A percentile compares a stretch with the other conserved stretches of the same genome.
Conservation (phyloP, 176 grass and related monocot species). For the Dactylis glomerata region DNA sequence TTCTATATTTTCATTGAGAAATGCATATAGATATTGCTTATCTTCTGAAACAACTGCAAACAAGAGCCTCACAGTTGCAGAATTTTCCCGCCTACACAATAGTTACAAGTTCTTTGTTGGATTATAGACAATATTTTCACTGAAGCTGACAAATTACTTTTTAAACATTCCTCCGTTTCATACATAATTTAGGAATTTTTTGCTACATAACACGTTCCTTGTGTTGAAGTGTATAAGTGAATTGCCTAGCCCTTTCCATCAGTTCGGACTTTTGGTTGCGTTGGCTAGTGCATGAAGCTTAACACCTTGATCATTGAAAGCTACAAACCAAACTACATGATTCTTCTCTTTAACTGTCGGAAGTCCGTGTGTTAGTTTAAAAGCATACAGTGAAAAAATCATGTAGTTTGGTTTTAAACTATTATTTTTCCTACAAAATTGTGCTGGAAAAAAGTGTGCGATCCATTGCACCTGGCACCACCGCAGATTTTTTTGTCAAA, state of each 20-base stretch:
- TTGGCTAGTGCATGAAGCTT: too few relatives aligned
- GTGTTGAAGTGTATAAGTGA: too few relatives aligned
- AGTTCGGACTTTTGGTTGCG: too few relatives aligned
- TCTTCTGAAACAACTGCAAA: slow-evolving; percentile 8
- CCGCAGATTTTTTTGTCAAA: too few relatives aligned
- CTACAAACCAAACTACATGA: not conserved
- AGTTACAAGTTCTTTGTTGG: not conserved
- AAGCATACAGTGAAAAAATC: too few relatives aligned
- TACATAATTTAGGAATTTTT: not conserved
- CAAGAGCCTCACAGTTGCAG: not conserved
- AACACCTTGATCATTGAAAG: not conserved
- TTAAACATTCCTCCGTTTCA: slow-evolving; percentile 8
- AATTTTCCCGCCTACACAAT: not conserved
- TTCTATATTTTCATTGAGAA: not conserved
- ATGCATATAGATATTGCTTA: not conserved
- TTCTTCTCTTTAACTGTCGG: not conserved
- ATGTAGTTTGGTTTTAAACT: too few relatives aligned
- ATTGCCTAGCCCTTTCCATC: too few relatives aligned
- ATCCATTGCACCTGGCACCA: too few relatives aligned
- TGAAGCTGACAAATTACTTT: slow-evolving; percentile 10
- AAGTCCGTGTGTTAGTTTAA: slow-evolving; percentile 10
- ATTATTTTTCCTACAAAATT: too few relatives aligned
- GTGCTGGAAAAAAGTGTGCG: too few relatives aligned
- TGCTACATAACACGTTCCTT: not conserved
- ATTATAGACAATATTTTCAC: slow-evolving; percentile 9